phyloP scores from a whole-genome alignment of 768 basidiomycete genomes.

The Serendipita sp. region DNA sequence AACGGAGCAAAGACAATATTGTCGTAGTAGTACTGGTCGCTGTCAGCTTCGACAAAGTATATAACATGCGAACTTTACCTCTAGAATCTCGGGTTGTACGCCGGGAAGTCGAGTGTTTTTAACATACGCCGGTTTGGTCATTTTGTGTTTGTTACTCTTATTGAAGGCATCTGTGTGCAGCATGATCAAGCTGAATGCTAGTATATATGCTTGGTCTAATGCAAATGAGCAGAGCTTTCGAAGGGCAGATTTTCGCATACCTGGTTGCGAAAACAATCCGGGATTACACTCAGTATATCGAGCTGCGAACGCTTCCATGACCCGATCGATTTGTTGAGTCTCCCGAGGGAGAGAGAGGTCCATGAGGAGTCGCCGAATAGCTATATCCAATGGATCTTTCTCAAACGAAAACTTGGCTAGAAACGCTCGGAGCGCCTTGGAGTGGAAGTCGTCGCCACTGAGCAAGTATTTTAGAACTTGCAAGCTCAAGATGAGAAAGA shows the following conservation, averaged over 20 bases:
- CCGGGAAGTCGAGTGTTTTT: slow-evolving; percentile 85
- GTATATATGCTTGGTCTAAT: slow-evolving; percentile 86
- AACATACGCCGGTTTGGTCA: slow-evolving; percentile 89
- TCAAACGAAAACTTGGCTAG: slow-evolving; percentile 65
- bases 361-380: slow-evolving; percentile 79
- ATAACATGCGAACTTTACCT: slow-evolving; percentile 32
- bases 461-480: slow-evolving; percentile 1
- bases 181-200: slow-evolving; percentile 98
- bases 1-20: slow-evolving; percentile 94
- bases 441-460: slow-evolving; percentile 60
- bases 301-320: slow-evolving; percentile 86
- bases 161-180: slow-evolving; percentile 98
- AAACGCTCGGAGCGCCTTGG: slow-evolving; percentile 51
- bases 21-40: slow-evolving; percentile 74
- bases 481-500: not conserved
- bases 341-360: slow-evolving; percentile 83
- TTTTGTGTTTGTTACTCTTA: slow-evolving; percentile 92
- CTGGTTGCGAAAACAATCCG: slow-evolving; percentile 58
- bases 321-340: slow-evolving; percentile 96
- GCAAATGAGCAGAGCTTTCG: not conserved
- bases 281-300: slow-evolving; percentile 77
- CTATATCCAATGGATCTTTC: slow-evolving; percentile 76
- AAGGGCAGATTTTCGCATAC: slow-evolving; percentile 25
- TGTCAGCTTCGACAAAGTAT: not conserved
- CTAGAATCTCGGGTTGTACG: slow-evolving; percentile 64